Evolutionary conservation across 1,284 basidiomycete species (phyloP), one percentile per base, ranked within the genome.

Genomic region (Dichomitus squalens): DNA sequence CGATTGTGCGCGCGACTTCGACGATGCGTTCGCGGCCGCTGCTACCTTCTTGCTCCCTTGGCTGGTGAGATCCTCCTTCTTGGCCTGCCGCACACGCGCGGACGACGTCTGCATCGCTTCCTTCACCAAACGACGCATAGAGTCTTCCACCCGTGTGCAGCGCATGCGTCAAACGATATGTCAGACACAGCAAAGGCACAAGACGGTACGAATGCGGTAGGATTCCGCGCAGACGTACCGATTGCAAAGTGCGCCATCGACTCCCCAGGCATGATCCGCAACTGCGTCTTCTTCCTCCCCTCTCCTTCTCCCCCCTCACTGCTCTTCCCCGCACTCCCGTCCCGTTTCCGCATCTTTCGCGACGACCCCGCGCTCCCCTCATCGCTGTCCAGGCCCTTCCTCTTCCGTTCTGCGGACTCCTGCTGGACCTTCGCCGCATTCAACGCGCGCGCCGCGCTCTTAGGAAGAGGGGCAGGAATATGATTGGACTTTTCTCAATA

Each of bases 171-270:
- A 29, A 47, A 47, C 3, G 18, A 9, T n/a, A 44, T 49, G 38
- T 12, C 9, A 25, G 41, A 18, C 25, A 54, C 35, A 34, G 53
- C 7, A 40, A 52, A n/a, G 50, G 18, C 31, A 14, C n/a, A n/a
- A n/a, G n/a, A n/a, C n/a, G n/a, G n/a, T n/a, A n/a, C n/a, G n/a
- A n/a, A n/a, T n/a, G n/a, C n/a, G n/a, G n/a, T n/a, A 47, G 44
- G 31, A 34, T 21, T 11, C 31, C 6, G 11, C 39, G 12, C 57
- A 41, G 9, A 74, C 83, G 55, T 65, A 88, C 90, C 83, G 77
- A 68, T 89, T 88, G 70, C n/a, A n/a, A 90, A 92, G 73, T 90
- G 86, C 49, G 80, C 77, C 51, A 91, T 77, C 1, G 88, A 85
- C 71, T 92, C 90, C 41, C 86, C 84, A 1, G 84, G 81, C 59